phyloP scores from a whole-genome alignment of 345 rosid genomes.

The Brassica juncea region DNA sequence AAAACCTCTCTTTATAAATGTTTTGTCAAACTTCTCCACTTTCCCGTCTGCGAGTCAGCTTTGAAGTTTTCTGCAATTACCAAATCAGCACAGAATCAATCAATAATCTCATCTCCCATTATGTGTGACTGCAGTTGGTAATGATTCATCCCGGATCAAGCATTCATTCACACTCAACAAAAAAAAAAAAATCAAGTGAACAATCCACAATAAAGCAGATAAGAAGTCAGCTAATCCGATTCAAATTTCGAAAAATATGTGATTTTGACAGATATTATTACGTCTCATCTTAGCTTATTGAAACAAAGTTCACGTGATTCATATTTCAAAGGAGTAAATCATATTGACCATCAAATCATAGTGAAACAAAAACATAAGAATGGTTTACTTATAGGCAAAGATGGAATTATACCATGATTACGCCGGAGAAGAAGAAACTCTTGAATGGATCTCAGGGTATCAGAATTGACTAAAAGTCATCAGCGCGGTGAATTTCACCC shows the following conservation, averaged over 20 bases:
- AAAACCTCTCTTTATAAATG: constrained; percentile 74
- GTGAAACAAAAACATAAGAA: neutral
- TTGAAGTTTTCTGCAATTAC: constrained; percentile 75
- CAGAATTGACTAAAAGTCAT: constrained; percentile 53
- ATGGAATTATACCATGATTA: constrained; percentile 20
- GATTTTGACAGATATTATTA: neutral
- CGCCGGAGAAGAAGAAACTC: constrained; percentile 13
- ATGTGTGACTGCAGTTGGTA: neutral
- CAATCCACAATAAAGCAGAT: neutral
- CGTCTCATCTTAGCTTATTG: neutral
- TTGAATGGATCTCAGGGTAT: neutral
- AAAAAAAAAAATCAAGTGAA: neutral
- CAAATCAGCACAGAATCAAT: neutral
- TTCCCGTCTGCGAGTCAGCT: constrained; percentile 84
- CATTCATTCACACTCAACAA: neutral
- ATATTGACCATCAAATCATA: neutral
- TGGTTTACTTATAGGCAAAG: neutral
- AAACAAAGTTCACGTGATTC: neutral
- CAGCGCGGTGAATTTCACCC: constrained; percentile 81
- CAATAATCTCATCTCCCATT: neutral
- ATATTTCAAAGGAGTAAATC: neutral
- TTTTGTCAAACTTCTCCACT: constrained; percentile 79
- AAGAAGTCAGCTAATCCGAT: no score
- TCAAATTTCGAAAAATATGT: neutral
- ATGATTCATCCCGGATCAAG: neutral